Evolutionary conservation across 2,329 filamentous ascomycete species (phyloP).

Genomic region (Arthrobotrys megalospora): DNA sequence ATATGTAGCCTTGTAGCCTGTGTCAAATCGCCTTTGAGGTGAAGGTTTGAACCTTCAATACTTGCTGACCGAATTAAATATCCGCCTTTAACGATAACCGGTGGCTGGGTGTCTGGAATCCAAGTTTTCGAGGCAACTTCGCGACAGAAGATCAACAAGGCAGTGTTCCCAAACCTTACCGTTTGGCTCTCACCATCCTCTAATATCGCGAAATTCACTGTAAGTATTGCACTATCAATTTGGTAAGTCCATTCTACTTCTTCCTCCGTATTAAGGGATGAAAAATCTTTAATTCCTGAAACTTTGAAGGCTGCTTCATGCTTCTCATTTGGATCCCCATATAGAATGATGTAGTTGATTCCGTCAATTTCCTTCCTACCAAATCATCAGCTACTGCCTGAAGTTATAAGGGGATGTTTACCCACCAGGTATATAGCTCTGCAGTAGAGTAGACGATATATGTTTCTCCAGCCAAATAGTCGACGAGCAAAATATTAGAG

Average conservation of each 20-base stretch:
- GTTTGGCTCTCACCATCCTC: constrained; percentile 29
- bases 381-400: not conserved
- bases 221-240: constrained; percentile 32
- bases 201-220: constrained; percentile 42
- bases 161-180: constrained; percentile 43
- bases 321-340: constrained; percentile 75
- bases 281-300: not conserved
- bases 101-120: constrained; percentile 46
- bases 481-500: constrained; percentile 73
- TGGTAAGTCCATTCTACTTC: constrained; percentile 32
- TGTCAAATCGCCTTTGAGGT: constrained; percentile 80
- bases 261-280: constrained; percentile 4
- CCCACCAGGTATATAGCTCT: constrained; percentile 77
- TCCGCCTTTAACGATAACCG: constrained; percentile 76
- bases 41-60: constrained; percentile 72
- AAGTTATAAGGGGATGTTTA: not conserved
- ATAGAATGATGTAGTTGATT: constrained; percentile 76
- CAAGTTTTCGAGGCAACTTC: constrained; percentile 54
- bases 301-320: constrained; percentile 73
- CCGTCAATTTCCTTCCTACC: constrained; percentile 72
- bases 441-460: constrained; percentile 78
- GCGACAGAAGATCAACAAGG: constrained; percentile 39
- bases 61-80: constrained; percentile 77
- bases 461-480: constrained; percentile 76
- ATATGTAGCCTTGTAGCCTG: constrained; percentile 78